Base-by-base conservation (phyloP, 108 stramenopile genomes). In the Thalassiosira profunda region DNA sequence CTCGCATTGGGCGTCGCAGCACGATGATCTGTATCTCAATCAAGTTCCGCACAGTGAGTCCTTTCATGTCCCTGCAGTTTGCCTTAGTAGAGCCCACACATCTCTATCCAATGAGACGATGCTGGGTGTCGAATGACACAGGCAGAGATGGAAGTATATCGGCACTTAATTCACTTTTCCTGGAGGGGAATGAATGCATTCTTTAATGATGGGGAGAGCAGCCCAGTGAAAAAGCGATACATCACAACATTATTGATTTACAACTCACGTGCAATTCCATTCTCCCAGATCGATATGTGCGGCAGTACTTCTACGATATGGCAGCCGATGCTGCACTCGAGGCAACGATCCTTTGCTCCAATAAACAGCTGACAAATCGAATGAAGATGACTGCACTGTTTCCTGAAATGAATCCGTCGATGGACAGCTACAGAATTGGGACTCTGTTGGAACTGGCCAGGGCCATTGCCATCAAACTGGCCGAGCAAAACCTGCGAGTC, bases 321-420 rank as follows among this genome's bases (percentile, higher is more conserved):
- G 89, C 86, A 8, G 76, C 89, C 0, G 66, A 86, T 28, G 89
- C 92, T 11, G 73, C 81, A 15, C 56, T 86, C 30, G 81, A 94
- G 33, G 93, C 93, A 20, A 84, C 74, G n/a, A 51, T 86, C 28
- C 41, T 80, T 33, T 94, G 90, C 59, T 86, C 86, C 8, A 45
- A 88, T 11, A 81, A 77, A 41, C 76, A 83, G 33, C 71, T 88
- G 14, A 75, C 83, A 31, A 87, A 94, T 59, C 82, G 93, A 18
- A 89, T 94, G 90, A 84, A 89, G 61, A 72, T 94, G 46, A 77
- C 72, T 21, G 65, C 62, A 57, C 78, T 89, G 86, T 91, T 94
- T 76, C 93, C 93, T n/a, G 93, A 91, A 62, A 86, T 88, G 86
- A 91, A 94, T 63, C 88, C 93, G 24, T 74, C 77, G 4, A 94